Percentiles rank a stretch among this genome's conserved stretches.
phyloP scores from a whole-genome alignment of 2,329 filamentous ascomycete species.

The Xylaria sp. region DNA sequence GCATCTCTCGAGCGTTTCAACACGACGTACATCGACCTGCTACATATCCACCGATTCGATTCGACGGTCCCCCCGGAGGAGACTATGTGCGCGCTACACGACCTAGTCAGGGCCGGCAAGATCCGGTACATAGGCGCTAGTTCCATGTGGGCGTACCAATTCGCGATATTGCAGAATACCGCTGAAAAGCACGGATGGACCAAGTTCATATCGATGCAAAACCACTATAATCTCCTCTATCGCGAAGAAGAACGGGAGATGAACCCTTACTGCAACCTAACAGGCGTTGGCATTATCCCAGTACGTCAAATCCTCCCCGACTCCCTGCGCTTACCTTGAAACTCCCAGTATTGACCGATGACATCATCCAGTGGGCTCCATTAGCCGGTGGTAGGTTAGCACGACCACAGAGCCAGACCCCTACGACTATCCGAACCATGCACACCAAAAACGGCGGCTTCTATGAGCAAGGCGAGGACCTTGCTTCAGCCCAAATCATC shows the following conservation, averaged over 20 bases:
- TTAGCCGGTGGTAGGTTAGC: slow-evolving; percentile 30
- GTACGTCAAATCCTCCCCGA: background rate
- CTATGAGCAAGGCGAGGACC: slow-evolving; percentile 10
- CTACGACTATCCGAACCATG: slow-evolving; percentile 2
- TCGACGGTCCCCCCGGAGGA: slow-evolving; percentile 64
- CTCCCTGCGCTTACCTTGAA: background rate
- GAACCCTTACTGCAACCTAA: slow-evolving; percentile 57
- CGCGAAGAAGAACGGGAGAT: slow-evolving; percentile 69
- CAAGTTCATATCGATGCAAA: slow-evolving; percentile 72
- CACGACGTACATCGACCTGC: slow-evolving; percentile 55
- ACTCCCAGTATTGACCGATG: background rate
- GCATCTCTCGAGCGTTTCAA: slow-evolving; percentile 56
- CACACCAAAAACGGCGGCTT: slow-evolving; percentile 7
- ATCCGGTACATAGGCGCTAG: slow-evolving; percentile 65
- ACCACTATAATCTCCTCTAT: slow-evolving; percentile 69
- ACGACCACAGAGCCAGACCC: slow-evolving; percentile 5
- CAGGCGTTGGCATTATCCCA: slow-evolving; percentile 50
- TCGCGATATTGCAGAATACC: slow-evolving; percentile 57
- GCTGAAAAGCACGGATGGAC: slow-evolving; percentile 63
- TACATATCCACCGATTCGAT: slow-evolving; percentile 73
- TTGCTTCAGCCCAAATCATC: background rate
- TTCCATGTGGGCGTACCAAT: slow-evolving; percentile 57
- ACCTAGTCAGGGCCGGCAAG: slow-evolving; percentile 68
- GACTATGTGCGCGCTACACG: slow-evolving; percentile 71
- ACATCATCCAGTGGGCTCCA: slow-evolving; percentile 55